Evolutionary conservation across 495 filamentous ascomycete species (phyloP), one percentile per base, ranked within the genome.

Genomic region (Talaromyces nanjingensis): DNA sequence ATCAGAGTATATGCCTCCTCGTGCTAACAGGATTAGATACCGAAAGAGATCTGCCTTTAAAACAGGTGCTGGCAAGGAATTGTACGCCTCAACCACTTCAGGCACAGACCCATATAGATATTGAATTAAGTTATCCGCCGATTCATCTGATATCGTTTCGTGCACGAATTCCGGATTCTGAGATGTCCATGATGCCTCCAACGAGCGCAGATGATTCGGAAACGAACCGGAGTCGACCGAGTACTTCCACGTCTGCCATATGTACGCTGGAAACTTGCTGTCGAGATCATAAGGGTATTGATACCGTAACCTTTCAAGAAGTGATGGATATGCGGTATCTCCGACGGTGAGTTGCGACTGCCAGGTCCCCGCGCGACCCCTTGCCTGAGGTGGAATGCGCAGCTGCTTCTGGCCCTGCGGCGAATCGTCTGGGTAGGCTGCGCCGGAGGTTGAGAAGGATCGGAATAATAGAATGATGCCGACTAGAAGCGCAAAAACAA

Each of bases 231-330:
- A 89, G 1, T 87, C 83, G 1, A 96, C 94, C 1, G 87, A 89
- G 72, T 88, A 90, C 76, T 96, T 97, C 94, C 94, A 98, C 45
- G 94, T 98, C 79, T 98, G 94, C 94, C 94, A 98, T 65, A 98
- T 96, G 76, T 96, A 98, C 29, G 92, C 93, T 0, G 94, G 94
- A 74, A 98, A 98, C 73, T 91, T 93, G 63, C 79, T 73, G 66
- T 91, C 86, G 55, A 92, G 83, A 67, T 96, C 88, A 77, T 98
- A 98, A 12, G 93, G 92, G 72, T 93, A 98, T 69, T 96, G 89
- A 78, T 96, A 96, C 42, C 86, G 89, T 59, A 98, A 82, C 69
- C 92, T 92, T 33, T 96, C 90, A 70, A 86, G 83, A 18, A 98
- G 77, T 11, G 90, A 85, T 68, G 85, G 84, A 71, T 82, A 82